Base-by-base conservation (phyloP, 805 yeast species). In the Candida tallmaniae region DNA sequence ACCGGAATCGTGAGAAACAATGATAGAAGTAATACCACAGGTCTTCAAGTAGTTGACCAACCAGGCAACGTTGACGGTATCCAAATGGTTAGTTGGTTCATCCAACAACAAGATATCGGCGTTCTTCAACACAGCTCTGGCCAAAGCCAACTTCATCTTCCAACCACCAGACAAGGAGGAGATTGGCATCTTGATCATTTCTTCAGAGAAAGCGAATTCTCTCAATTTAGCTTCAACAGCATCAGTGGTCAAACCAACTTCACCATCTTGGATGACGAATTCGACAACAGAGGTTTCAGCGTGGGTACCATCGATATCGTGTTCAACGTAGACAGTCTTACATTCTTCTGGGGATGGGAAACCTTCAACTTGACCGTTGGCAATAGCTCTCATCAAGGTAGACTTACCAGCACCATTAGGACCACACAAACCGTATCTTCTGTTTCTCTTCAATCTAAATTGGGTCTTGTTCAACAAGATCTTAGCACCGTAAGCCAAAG, bases 11-110 rank as follows among this genome's bases (percentile, higher is more conserved):
- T 93, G 98, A 62, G 98, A 93, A 66, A 93, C 97, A 65, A 87
- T 87, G 65, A 93, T 88, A 50, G 98, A 93, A 51, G 98, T 90
- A 64, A 93, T 86, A 69, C 96, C 96, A 81, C 97, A 93, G 51
- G 96, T 88, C 73, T 82, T 78, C 74, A 93, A 80, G 95, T 93
- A 93, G 94, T 93, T 84, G 71, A 86, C 96, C 74, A 93, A 83
- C 98, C 98, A 93, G 64, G 96, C 96, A 63, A 93, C 98, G 75
- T 93, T 93, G 60, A 89, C 97, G 59, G 96, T 89, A 76, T 93
- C 98, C 84, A 93, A 85, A 79, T 93, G 98, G 85, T 90, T 90
- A 65, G 98, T 90, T 75, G 98, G 98, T 80, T 90, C 98, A 78
- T 90, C 98, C 70, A 90, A 83, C 72, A 90, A 78, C 70, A 90